These are phyloP conservation scores for Hyphochytrium catenoides DNA, from an alignment of 352 stramenopile genomes.

Conservation along the genomic window DNA sequence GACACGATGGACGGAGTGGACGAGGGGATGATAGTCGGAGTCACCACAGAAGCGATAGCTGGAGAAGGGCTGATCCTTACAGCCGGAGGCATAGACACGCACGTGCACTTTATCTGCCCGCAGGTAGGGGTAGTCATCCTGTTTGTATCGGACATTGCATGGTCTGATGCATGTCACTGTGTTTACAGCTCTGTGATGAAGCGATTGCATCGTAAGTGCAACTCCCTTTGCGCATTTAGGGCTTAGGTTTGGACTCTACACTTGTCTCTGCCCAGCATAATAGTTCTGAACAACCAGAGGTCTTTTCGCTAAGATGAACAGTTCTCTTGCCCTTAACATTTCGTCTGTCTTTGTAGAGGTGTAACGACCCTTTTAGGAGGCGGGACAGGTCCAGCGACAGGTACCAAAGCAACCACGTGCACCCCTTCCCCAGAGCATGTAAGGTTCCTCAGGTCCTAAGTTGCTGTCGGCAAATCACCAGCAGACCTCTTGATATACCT, in stretches of 20 bases:
- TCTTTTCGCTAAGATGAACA: too few species aligned
- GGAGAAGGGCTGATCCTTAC: slow-evolving; percentile 88
- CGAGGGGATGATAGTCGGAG: slow-evolving; percentile 56
- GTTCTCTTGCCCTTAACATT: too few species aligned
- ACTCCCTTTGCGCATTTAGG: too few species aligned
- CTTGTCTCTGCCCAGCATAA: too few species aligned
- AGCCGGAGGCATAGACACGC: slow-evolving; percentile 78
- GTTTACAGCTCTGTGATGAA: slow-evolving; percentile 58
- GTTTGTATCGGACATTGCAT: too few species aligned
- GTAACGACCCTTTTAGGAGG: slow-evolving; percentile 77
- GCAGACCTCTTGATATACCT: too few species aligned
- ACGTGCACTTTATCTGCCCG: slow-evolving; percentile 94
- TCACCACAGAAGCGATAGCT: slow-evolving; percentile 86
- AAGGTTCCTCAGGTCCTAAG: too few species aligned
- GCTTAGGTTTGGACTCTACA: too few species aligned
- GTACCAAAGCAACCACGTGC: slow-evolving; percentile 89
- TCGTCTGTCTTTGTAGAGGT: slow-evolving; percentile 21
- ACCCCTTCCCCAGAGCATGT: slow-evolving; percentile 78
- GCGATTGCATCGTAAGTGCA: slow-evolving; percentile 47
- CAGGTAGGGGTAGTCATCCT: too few species aligned
- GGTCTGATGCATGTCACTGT: neutral
- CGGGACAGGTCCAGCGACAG: slow-evolving; percentile 67
- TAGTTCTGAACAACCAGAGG: neutral
- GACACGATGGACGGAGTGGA: slow-evolving; percentile 81
- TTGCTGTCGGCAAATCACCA: too few species aligned